Base-by-base conservation (phyloP, 495 filamentous ascomycete genomes). In the Xylaria castorea region DNA sequence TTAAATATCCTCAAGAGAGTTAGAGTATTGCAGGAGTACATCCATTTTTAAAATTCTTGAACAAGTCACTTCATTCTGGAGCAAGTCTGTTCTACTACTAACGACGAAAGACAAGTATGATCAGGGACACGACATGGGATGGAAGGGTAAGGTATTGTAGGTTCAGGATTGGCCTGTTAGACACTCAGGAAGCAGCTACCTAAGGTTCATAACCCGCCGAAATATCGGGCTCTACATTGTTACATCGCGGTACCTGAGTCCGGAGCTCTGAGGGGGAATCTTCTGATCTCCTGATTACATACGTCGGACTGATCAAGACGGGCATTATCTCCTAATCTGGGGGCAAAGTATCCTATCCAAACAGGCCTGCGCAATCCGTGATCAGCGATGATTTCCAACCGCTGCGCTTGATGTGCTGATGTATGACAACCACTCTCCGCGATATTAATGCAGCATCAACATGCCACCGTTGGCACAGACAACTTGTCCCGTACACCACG, bases 381-480 rank as follows among this genome's bases (percentile, higher is more conserved):
- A 38, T 42, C 11, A 18, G 20, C 16, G 8, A 16, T 9, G 1
- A n/a, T 18, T 16, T 2, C 11, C 12, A 32, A 18, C 22, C 22
- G n/a, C 20, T 22, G 34, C 58, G 40, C 58, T 62, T 1, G 8
- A 16, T 38, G 34, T 34, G 14, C 27, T 9, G 5, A 18, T 30
- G 16, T 1, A 16, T 1, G 53, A 20, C 22, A 7, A n/a, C 30
- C 5, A 12, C 30, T 22, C 8, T 27, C 66, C n/a, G 20, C 25
- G 32, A 0, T 11, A 18, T 36, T 84, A 89, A 42, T 82, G 79
- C 75, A 85, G 78, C 81, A 91, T 88, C 71, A 84, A 85, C 88
- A 96, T 91, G 7, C 94, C 94, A 2, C 94, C 94, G 79, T 97
- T 97, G n/a, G 93, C 93, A 81, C 91, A 93, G 3, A 97, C 88